A percentile compares a stretch with the other conserved stretches of the same genome.
Evolutionary conservation across 73 alveolate genomes (phyloP).

Genomic region (Paramecium sonneborni): DNA sequence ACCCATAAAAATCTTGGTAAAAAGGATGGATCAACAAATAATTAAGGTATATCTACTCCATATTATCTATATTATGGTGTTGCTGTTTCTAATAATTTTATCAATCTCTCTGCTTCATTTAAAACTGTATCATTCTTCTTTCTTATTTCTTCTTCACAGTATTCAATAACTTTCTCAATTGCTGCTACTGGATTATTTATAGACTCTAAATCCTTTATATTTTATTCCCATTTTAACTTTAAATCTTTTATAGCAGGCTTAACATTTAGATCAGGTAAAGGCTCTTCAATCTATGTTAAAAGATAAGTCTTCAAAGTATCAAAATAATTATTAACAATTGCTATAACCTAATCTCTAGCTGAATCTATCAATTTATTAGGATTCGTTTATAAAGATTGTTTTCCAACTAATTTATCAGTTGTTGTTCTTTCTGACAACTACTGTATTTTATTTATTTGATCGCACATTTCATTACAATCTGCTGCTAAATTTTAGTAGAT

Average conservation of each 20-base stretch:
- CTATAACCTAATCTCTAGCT: not conserved
- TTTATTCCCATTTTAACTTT: not conserved
- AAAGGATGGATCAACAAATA: constrained; percentile 33
- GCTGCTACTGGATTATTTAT: not conserved
- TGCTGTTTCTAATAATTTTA: not conserved
- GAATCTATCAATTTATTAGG: constrained; percentile 5
- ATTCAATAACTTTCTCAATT: not conserved
- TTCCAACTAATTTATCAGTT: not conserved
- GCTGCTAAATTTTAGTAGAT: constrained; percentile 23
- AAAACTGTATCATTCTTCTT: not conserved
- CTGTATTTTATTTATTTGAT: not conserved
- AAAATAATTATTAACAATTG: constrained; percentile 32
- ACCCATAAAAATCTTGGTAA: constrained; percentile 53
- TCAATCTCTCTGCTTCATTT: not conserved
- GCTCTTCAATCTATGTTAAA: not conserved
- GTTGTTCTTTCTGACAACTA: not conserved
- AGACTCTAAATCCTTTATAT: not conserved
- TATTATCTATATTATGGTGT: not conserved
- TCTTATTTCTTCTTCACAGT: not conserved
- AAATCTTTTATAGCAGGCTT: not conserved
- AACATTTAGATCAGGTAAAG: not conserved
- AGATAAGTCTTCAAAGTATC: constrained; percentile 22
- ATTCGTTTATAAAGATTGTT: constrained; percentile 24
- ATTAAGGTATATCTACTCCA: constrained; percentile 52
- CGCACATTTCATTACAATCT: constrained; percentile 3